These are phyloP conservation scores for Trichosanthes truncata DNA, from an alignment of 306 rosid genomes.

Conservation along the genomic window DNA sequence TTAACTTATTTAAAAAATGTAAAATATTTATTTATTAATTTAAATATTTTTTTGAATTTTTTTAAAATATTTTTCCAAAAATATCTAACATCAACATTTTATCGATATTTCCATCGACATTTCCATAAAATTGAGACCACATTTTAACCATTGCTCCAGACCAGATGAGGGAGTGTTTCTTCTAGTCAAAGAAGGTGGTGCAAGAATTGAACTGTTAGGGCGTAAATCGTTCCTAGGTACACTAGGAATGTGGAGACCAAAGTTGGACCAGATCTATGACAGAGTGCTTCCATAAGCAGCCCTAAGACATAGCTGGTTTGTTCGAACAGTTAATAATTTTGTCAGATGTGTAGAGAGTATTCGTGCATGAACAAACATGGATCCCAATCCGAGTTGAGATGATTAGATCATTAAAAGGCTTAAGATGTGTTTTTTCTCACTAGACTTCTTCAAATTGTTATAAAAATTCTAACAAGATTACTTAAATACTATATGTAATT, in stretches of 20 bases:
- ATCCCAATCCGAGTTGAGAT: background rate
- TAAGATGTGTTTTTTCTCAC: background rate
- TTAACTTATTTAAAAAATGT: too few relatives aligned
- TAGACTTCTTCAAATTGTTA: background rate
- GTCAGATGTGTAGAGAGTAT: background rate
- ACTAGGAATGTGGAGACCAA: background rate
- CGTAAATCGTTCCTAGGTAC: background rate
- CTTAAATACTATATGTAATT: background rate
- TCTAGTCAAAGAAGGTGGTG: background rate
- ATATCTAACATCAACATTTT: too few relatives aligned
- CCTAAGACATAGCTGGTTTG: background rate
- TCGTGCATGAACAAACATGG: background rate
- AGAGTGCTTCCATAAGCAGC: background rate
- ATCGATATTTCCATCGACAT: too few relatives aligned
- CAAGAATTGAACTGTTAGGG: background rate
- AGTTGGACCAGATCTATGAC: background rate
- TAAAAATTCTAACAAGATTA: background rate
- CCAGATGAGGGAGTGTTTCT: background rate
- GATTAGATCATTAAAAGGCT: background rate
- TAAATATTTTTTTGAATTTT: too few relatives aligned
- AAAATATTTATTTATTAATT: too few relatives aligned
- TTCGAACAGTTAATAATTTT: background rate
- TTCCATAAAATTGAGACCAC: too few relatives aligned
- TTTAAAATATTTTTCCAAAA: too few relatives aligned
- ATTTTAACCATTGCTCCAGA: too few relatives aligned